phyloP scores from a whole-genome alignment of 2,329 filamentous ascomycete genomes.

The Aschersonia sp. region DNA sequence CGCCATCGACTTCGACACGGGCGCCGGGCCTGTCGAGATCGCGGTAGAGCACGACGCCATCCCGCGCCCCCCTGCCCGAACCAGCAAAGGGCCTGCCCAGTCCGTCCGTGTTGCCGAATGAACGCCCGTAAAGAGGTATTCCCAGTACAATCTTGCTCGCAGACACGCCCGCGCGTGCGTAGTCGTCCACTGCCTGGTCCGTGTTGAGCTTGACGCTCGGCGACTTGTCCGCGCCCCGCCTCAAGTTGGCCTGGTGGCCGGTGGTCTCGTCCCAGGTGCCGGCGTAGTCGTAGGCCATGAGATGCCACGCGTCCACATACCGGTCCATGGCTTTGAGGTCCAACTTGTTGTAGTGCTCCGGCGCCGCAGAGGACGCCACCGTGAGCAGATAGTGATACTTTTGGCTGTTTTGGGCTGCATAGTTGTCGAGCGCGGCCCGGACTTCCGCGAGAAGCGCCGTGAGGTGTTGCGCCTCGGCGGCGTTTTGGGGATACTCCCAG shows the following conservation, averaged over 20 bases:
- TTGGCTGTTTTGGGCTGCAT: conserved; percentile 22
- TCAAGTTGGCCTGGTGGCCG: conserved; percentile 60
- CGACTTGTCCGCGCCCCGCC: conserved; percentile 32
- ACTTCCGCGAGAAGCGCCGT: conserved; percentile 26
- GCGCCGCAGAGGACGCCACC: conserved; percentile 32
- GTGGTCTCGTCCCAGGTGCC: conserved; percentile 49
- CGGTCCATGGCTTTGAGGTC: conserved; percentile 38
- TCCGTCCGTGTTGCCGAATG: conserved; percentile 54
- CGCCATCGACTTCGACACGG: conserved; percentile 37
- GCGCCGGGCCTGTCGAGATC: conserved; percentile 49
- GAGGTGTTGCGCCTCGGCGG: conserved; percentile 23
- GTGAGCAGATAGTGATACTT: conserved; percentile 35
- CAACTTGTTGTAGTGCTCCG: conserved; percentile 32
- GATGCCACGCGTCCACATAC: conserved; percentile 42
- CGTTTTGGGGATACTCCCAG: conserved; percentile 36
- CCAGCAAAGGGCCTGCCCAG: conserved; percentile 49
- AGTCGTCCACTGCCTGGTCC: conserved; percentile 42
- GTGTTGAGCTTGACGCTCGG: conserved; percentile 54
- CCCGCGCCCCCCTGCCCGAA: conserved; percentile 42
- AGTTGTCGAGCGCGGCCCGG: conserved; percentile 27
- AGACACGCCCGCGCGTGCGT: conserved; percentile 37
- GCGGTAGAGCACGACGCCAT: conserved; percentile 61
- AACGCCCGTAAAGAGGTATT: conserved; percentile 67
- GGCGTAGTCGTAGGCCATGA: conserved; percentile 59
- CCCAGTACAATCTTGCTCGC: conserved; percentile 57